Evolutionary conservation across 2,329 filamentous ascomycete genomes (phyloP), one percentile per base, ranked within the genome.

Genomic region (Phymatotrichopsis omnivora): DNA sequence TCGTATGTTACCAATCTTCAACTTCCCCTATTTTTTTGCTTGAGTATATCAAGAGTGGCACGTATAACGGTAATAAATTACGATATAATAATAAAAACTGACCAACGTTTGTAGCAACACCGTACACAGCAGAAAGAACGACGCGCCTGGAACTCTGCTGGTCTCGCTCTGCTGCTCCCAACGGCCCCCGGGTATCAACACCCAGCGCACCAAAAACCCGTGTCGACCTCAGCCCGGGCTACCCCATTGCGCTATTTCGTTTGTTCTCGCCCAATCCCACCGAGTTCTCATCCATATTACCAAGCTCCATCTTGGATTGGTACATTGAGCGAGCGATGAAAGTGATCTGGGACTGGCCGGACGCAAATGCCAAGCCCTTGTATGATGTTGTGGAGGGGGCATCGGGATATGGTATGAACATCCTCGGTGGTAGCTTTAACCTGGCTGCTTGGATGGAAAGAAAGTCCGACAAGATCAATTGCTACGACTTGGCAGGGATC

Each of bases 111-210:
- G n/a, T n/a, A n/a, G n/a, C n/a, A n/a, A n/a, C n/a, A n/a, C n/a
- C n/a, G n/a, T n/a, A n/a, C n/a, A n/a, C n/a, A n/a, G n/a, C n/a
- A n/a, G n/a, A n/a, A n/a, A n/a, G n/a, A n/a, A n/a, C 30, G 12
- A 37, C 34, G 5, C 34, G 34, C 20, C 22, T 37, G 8, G 34
- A 37, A 11, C 34, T 37, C 34, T 25, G 34, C 34, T 37, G 19
- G 10, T 10, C 34, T 25, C 30, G 30, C 7, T n/a, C 30, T 8
- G 30, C 30, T 14, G 34, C 19, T 25, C 34, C 19, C 11, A 14
- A 37, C 12, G 34, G 34, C 20, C 37, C 4, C n/a, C n/a, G n/a
- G n/a, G n/a, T n/a, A n/a, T n/a, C n/a, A n/a, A n/a, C n/a, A n/a
- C n/a, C n/a, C n/a, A n/a, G n/a, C n/a, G n/a, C n/a, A n/a, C n/a